Conservation (phyloP, 441 rosid species). For the Erysimum pusillum region DNA sequence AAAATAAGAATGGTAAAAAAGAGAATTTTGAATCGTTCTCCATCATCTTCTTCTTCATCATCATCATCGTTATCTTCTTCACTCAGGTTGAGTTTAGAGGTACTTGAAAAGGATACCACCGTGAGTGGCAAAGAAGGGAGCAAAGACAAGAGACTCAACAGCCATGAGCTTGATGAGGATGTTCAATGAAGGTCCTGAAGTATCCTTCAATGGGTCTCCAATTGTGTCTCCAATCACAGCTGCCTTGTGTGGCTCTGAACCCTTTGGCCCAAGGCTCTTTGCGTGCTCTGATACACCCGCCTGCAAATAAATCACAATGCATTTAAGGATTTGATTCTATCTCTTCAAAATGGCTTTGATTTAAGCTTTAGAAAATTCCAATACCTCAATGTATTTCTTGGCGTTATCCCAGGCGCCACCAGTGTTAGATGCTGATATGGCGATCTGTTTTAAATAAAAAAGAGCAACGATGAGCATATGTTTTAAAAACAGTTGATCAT, state of each 20-base stretch:
- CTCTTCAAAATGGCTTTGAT: background rate
- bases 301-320: slow-evolving; percentile 36
- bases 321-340: background rate
- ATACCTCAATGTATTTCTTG: slow-evolving; percentile 77
- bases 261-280: slow-evolving; percentile 71
- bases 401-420: slow-evolving; percentile 86
- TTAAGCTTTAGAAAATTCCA: too few species aligned
- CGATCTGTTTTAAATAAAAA: slow-evolving; percentile 52
- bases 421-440: slow-evolving; percentile 82
- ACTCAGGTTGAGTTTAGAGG: slow-evolving; percentile 42
- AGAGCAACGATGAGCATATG: slow-evolving; percentile 2
- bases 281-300: slow-evolving; percentile 76
- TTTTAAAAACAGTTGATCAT: background rate
- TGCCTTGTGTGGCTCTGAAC: slow-evolving; percentile 78
- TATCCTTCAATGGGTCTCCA: slow-evolving; percentile 80
- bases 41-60: slow-evolving; percentile 39
- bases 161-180: slow-evolving; percentile 84
- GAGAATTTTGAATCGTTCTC: slow-evolving; percentile 32
- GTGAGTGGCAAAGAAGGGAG: slow-evolving; percentile 79
- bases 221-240: slow-evolving; percentile 82
- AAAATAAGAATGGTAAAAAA: slow-evolving; percentile 41
- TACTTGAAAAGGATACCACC: slow-evolving; percentile 72
- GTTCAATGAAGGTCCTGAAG: slow-evolving; percentile 79
- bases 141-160: slow-evolving; percentile 76
- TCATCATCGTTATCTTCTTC: slow-evolving; percentile 30